Percentiles rank a stretch among this genome's conserved stretches.
These are phyloP conservation scores for Beauveria caledonica DNA, from an alignment of 2,329 filamentous ascomycete genomes.

Conservation along the genomic window DNA sequence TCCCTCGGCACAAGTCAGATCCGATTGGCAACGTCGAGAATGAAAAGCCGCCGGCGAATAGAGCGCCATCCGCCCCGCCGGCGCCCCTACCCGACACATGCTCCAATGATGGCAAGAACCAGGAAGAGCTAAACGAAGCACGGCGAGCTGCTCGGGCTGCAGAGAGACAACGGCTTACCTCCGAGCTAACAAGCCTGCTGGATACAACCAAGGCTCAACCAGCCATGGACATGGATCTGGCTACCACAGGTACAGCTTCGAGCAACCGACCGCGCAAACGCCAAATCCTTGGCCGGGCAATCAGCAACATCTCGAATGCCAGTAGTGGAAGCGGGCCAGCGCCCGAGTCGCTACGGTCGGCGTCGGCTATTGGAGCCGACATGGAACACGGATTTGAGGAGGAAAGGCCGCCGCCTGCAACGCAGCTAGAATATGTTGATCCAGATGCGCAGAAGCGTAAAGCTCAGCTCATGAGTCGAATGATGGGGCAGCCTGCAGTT, in stretches of 20 bases:
- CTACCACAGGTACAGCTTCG: conserved; percentile 14
- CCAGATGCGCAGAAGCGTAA: conserved; percentile 38
- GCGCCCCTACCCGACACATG: background rate
- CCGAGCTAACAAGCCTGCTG: conserved; percentile 35
- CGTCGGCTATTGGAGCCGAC: conserved; percentile 8
- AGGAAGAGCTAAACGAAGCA: conserved; percentile 17
- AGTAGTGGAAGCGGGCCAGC: conserved; percentile 37
- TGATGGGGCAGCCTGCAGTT: conserved; percentile 24
- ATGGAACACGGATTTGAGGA: conserved; percentile 19
- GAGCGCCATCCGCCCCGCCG: background rate
- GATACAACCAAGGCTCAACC: conserved; percentile 18
- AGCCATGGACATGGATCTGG: conserved; percentile 12
- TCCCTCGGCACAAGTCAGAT: conserved; percentile 15
- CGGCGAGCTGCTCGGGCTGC: conserved; percentile 22
- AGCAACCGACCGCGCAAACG: conserved; percentile 30
- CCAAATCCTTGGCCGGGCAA: conserved; percentile 48
- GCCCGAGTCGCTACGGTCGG: conserved; percentile 15
- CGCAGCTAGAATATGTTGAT: conserved; percentile 47
- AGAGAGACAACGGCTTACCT: conserved; percentile 34
- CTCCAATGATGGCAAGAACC: conserved; percentile 5
- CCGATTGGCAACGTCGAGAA: conserved; percentile 11
- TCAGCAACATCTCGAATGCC: conserved; percentile 48
- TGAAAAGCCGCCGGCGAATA: background rate
- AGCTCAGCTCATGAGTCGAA: conserved; percentile 36
- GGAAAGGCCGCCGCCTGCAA: conserved; percentile 32